Percentiles rank a stretch among this genome's conserved stretches.
phyloP scores from a whole-genome alignment of 2,329 filamentous ascomycete genomes.

The Paraphaeosphaeria sporulosa region DNA sequence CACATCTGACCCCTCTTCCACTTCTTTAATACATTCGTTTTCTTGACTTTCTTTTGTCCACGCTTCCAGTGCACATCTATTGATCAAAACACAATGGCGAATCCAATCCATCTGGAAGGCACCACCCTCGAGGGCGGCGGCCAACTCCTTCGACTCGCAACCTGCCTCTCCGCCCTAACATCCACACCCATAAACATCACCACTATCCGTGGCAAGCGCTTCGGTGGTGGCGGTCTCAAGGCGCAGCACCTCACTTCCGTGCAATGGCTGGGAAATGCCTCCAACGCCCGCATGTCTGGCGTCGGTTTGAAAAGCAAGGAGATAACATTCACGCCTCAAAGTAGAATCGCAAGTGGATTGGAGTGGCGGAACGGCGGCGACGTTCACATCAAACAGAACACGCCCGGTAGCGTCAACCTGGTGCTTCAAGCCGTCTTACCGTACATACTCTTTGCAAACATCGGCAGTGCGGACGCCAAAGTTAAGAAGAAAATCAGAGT shows the following conservation, averaged over 20 bases:
- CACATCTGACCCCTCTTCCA: neutral
- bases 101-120: constrained; percentile 56
- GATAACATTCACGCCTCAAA: constrained; percentile 46
- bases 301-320: constrained; percentile 53
- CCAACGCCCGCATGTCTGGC: constrained; percentile 53
- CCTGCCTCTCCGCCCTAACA: constrained; percentile 63
- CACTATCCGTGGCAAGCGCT: constrained; percentile 62
- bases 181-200: constrained; percentile 58
- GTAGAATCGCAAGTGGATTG: neutral
- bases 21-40: too few species aligned
- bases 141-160: constrained; percentile 65
- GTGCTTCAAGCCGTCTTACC: constrained; percentile 68
- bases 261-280: constrained; percentile 60
- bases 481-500: constrained; percentile 40
- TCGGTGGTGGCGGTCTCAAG: constrained; percentile 63
- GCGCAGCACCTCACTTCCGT: constrained; percentile 65
- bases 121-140: constrained; percentile 68
- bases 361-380: constrained; percentile 23
- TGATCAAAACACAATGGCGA: constrained; percentile 4
- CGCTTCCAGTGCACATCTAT: too few species aligned
- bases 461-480: neutral
- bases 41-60: too few species aligned
- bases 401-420: constrained; percentile 62
- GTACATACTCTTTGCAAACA: constrained; percentile 57
- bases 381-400: constrained; percentile 46